Base-by-base conservation (phyloP, 768 basidiomycete genomes). In the Sporobolomyces phaffii region DNA sequence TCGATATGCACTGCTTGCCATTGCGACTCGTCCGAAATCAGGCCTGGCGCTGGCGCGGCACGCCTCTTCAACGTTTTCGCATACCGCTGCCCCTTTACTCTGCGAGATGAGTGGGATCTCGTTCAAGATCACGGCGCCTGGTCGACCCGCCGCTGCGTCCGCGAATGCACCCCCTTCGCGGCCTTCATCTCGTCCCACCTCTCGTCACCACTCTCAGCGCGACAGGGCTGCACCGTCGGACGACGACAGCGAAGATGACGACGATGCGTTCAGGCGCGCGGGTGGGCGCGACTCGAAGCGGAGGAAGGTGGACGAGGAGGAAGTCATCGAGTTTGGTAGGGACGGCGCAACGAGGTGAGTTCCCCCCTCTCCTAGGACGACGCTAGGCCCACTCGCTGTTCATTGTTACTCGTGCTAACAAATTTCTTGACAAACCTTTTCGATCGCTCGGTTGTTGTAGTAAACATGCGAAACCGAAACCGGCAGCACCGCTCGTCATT, bases 401-500 rank as follows among this genome's bases (percentile, higher is more conserved):
- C n/a, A n/a, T n/a, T n/a, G n/a, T n/a, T n/a, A n/a, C n/a, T n/a
- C n/a, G n/a, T n/a, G n/a, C n/a, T n/a, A n/a, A n/a, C n/a, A n/a
- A n/a, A n/a, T n/a, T n/a, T n/a, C n/a, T n/a, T n/a, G n/a, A n/a
- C n/a, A n/a, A n/a, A n/a, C n/a, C n/a, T n/a, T n/a, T n/a, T n/a
- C n/a, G n/a, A n/a, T 17, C 29, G 22, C 11, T 28, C 20, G n/a
- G 24, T 17, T 26, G 17, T 7, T 6, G 5, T 9, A 71, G 65
- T 49, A 71, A 67, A 49, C 44, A 67, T 52, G 44, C 51, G 17
- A 49, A 50, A 41, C 28, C 47, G 11, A 38, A 48, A 48, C 41
- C 60, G 15, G 34, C 65, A 15, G 69, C 40, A 3, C 89, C 89
- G 0, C 82, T 96, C 13, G 85, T 96, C 41, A 98, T 99, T 49